Evolutionary conservation across 768 basidiomycete species (phyloP).

Genomic region (Trametes sanguinea): DNA sequence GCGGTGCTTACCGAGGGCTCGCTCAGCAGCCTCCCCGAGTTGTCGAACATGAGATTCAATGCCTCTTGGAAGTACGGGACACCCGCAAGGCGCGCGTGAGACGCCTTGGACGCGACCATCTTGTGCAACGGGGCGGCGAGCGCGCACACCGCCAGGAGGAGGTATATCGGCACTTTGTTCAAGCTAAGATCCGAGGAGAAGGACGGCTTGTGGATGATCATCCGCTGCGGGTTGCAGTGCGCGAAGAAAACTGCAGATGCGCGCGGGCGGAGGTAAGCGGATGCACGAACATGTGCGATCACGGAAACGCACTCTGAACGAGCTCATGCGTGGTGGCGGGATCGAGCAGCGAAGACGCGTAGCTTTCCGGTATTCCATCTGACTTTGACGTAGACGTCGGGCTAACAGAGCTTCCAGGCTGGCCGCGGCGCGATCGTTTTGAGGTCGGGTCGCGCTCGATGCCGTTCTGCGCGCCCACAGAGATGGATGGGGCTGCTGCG

Average conservation of each 20-base stretch:
- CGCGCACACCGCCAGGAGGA: slow-evolving; percentile 75
- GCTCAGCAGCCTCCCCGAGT: slow-evolving; percentile 59
- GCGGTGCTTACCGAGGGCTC: slow-evolving; percentile 70
- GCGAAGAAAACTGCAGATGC: slow-evolving; percentile 69
- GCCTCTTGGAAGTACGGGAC: slow-evolving; percentile 57
- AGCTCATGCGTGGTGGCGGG: slow-evolving; percentile 69
- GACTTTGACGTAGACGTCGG: slow-evolving; percentile 13
- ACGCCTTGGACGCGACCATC: slow-evolving; percentile 60
- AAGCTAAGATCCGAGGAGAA: slow-evolving; percentile 68
- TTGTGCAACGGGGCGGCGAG: slow-evolving; percentile 77
- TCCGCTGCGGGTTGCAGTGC: slow-evolving; percentile 75
- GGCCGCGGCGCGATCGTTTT: slow-evolving; percentile 18
- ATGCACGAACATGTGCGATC: background rate
- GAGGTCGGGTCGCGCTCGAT: slow-evolving; percentile 19
- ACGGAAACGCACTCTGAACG: slow-evolving; percentile 59
- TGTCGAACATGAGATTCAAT: slow-evolving; percentile 69
- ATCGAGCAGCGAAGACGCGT: slow-evolving; percentile 49
- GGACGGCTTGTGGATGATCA: slow-evolving; percentile 77
- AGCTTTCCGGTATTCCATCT: slow-evolving; percentile 35
- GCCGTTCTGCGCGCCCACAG: slow-evolving; percentile 1
- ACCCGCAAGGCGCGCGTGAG: slow-evolving; percentile 41
- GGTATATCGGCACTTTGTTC: slow-evolving; percentile 66
- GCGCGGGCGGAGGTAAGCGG: slow-evolving; percentile 13
- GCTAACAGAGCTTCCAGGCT: slow-evolving; percentile 4
- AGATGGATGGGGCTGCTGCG: slow-evolving; percentile 5